Percentiles rank a stretch among this genome's conserved stretches.
phyloP scores from a whole-genome alignment of 2,329 filamentous ascomycete genomes.

The Botryosphaeria dothidea region DNA sequence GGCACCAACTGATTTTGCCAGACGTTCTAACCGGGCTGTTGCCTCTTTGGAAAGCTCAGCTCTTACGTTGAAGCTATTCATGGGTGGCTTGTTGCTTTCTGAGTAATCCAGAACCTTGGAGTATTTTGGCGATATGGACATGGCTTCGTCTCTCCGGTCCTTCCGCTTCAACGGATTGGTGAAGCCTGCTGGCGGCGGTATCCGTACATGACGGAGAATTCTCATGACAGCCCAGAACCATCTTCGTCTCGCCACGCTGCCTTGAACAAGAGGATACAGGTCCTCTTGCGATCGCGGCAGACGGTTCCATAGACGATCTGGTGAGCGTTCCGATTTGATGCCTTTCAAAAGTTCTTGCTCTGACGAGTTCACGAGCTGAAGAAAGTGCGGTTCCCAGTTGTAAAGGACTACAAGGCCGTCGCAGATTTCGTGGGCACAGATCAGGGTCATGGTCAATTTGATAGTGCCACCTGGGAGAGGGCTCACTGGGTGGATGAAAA shows the following conservation, averaged over 20 bases:
- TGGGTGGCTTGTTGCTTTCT: conserved; percentile 31
- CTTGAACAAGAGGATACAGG: conserved; percentile 43
- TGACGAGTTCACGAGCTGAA: conserved; percentile 37
- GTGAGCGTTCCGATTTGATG: conserved; percentile 22
- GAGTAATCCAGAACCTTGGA: conserved; percentile 41
- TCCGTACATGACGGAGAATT: conserved; percentile 45
- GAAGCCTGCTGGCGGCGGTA: conserved; percentile 42
- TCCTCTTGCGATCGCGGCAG: conserved; percentile 50
- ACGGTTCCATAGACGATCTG: conserved; percentile 26
- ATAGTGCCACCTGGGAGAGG: conserved; percentile 27
- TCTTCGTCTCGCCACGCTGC: conserved; percentile 40
- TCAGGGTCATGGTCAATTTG: conserved; percentile 37
- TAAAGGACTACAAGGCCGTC: conserved; percentile 40
- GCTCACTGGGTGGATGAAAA: conserved; percentile 41
- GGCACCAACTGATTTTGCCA: conserved; percentile 25
- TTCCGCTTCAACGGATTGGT: conserved; percentile 42
- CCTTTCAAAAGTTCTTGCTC: conserved; percentile 24
- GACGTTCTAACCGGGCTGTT: conserved; percentile 1
- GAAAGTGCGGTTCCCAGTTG: conserved; percentile 45
- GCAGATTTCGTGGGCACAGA: conserved; percentile 48
- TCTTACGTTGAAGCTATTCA: conserved; percentile 38
- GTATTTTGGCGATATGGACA: conserved; percentile 35
- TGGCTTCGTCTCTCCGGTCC: conserved; percentile 22
- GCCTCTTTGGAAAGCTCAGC: conserved; percentile 38
- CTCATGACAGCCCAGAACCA: conserved; percentile 52